phyloP scores from a whole-genome alignment of 805 yeast species.

The Yarrowia yakushimensis region DNA sequence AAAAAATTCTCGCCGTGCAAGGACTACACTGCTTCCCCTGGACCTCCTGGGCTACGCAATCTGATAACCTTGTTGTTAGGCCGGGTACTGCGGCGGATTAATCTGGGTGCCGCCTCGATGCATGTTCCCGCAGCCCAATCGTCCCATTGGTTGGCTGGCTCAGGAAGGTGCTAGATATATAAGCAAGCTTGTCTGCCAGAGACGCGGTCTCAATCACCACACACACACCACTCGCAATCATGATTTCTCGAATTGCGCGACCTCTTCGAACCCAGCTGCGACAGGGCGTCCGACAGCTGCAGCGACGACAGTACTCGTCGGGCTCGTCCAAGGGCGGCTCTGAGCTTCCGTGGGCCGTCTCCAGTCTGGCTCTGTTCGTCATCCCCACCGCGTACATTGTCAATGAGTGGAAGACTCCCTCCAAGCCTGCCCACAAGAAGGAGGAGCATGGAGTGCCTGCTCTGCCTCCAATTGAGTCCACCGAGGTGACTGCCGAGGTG shows the following conservation, averaged over 20 bases:
- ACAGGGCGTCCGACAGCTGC: background rate
- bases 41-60: background rate
- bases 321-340: background rate
- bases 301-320: background rate
- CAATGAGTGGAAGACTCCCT: background rate
- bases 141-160: conserved; percentile 2
- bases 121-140: conserved; percentile 14
- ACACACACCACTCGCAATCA: background rate
- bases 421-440: background rate
- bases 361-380: background rate
- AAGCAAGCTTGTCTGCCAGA: background rate
- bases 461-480: background rate
- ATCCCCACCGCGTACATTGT: conserved; percentile 22
- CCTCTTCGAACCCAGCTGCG: conserved; percentile 20
- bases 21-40: too few species aligned
- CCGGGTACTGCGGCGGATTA: background rate
- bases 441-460: background rate
- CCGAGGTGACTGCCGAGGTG: background rate
- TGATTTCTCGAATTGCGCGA: conserved; percentile 13
- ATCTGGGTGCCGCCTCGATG: conserved; percentile 14
- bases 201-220: background rate
- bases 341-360: background rate
- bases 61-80: background rate
- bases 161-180: background rate
- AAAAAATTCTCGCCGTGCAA: too few species aligned